Evolutionary conservation across 495 filamentous ascomycete species (phyloP).

Genomic region (Cudoniella acicularis): DNA sequence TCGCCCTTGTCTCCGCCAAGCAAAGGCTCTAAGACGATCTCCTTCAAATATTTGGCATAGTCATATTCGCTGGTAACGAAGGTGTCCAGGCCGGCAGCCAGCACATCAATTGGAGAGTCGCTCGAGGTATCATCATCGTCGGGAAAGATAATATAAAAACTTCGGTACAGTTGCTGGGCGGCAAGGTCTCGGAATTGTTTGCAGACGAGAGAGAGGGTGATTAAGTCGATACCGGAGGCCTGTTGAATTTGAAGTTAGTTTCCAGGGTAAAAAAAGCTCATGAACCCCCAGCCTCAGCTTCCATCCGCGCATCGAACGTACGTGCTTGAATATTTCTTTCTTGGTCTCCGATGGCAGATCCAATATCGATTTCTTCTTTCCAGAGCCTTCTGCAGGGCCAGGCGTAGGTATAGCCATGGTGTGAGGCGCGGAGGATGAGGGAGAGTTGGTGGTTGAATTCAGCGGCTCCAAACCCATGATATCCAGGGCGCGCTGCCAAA

Average conservation of each 20-base stretch:
- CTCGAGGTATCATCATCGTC: slow-evolving; percentile 47
- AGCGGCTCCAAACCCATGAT: slow-evolving; percentile 12
- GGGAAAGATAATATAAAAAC: slow-evolving; percentile 52
- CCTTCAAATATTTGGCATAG: slow-evolving; percentile 52
- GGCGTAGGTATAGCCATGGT: not conserved
- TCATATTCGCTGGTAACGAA: slow-evolving; percentile 57
- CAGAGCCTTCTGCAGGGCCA: not conserved
- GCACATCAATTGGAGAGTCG: slow-evolving; percentile 44
- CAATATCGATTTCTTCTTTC: slow-evolving; percentile 26
- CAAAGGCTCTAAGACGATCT: slow-evolving; percentile 46
- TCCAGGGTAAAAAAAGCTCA: not conserved
- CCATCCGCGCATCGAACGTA: slow-evolving; percentile 20
- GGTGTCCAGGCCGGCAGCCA: slow-evolving; percentile 54
- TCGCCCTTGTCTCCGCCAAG: slow-evolving; percentile 42
- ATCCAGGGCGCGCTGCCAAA: slow-evolving; percentile 8
- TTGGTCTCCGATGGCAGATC: slow-evolving; percentile 48
- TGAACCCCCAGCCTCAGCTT: not conserved
- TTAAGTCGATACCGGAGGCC: slow-evolving; percentile 43
- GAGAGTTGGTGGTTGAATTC: slow-evolving; percentile 2
- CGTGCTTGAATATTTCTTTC: slow-evolving; percentile 47
- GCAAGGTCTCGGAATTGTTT: slow-evolving; percentile 53
- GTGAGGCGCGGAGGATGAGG: not conserved
- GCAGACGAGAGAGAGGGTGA: slow-evolving; percentile 51
- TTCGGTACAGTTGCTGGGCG: slow-evolving; percentile 53
- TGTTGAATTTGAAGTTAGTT: slow-evolving; percentile 10